A percentile compares a stretch with the other conserved stretches of the same genome.
These are phyloP conservation scores for Buxus sempervirens DNA, from an alignment of 164 flowering plant species.

Conservation along the genomic window DNA sequence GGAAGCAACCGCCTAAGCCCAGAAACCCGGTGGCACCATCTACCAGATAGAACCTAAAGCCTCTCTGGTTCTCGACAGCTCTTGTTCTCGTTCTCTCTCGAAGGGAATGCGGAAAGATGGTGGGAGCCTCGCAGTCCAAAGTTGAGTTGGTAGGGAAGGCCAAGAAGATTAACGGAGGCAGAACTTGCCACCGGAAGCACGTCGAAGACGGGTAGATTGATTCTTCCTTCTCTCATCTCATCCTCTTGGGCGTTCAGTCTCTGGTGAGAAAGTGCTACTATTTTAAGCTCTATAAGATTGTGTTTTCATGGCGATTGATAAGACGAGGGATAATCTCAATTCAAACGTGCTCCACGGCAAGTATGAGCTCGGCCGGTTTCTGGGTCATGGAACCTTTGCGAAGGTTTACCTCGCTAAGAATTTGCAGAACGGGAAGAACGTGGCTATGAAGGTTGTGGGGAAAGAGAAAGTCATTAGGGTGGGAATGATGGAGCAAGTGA, in stretches of 20 bases:
- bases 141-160: slow-evolving; percentile 7
- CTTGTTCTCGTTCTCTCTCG: not conserved
- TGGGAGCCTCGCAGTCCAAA: slow-evolving; percentile 6
- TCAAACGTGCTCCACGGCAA: slow-evolving; percentile 25
- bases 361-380: slow-evolving; percentile 32
- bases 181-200: slow-evolving; percentile 35
- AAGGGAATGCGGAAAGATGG: slow-evolving; percentile 37
- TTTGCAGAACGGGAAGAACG: slow-evolving; percentile 22
- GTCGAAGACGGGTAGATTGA: slow-evolving; percentile 30
- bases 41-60: no score
- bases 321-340: not conserved
- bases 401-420: slow-evolving; percentile 36
- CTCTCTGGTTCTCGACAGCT: no score
- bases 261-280: no score
- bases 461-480: slow-evolving; percentile 35
- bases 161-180: slow-evolving; percentile 16
- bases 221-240: not conserved
- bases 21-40: no score
- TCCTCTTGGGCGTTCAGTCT: no score
- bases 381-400: slow-evolving; percentile 41
- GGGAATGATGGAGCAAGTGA: slow-evolving; percentile 40
- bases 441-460: slow-evolving; percentile 39
- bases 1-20: no score
- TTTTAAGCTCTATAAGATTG: no score
- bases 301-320: not conserved